phyloP scores from a whole-genome alignment of 2,329 filamentous ascomycete genomes.

The Ascosphaera acerosa region DNA sequence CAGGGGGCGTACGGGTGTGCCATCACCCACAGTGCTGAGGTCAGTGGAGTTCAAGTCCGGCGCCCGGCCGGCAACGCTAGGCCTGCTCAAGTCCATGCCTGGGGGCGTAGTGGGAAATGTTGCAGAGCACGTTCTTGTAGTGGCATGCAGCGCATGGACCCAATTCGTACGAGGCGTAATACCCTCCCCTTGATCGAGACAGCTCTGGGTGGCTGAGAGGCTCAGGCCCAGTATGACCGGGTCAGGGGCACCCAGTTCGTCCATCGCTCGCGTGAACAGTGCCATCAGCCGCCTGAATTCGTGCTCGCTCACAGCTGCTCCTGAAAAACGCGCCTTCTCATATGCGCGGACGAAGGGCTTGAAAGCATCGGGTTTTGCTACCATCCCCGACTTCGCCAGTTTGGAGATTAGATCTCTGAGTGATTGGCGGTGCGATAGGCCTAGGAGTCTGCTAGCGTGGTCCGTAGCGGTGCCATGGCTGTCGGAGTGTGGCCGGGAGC shows the following conservation, averaged over 20 bases:
- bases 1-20: no score
- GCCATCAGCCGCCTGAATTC: constrained; percentile 62
- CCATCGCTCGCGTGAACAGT: constrained; percentile 56
- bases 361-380: constrained; percentile 25
- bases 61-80: no score
- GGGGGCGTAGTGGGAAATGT: no score
- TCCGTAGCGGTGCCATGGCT: constrained; percentile 10
- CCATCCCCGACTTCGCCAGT: constrained; percentile 40
- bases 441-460: constrained; percentile 43
- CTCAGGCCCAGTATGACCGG: constrained; percentile 27
- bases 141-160: no score
- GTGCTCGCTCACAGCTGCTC: constrained; percentile 36
- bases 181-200: no score
- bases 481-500: not conserved
- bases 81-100: no score
- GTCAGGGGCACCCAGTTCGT: constrained; percentile 43
- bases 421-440: constrained; percentile 38
- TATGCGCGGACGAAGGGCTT: constrained; percentile 46
- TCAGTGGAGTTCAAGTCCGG: no score
- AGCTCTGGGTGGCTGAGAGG: no score
- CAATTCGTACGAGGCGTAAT: no score
- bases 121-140: no score
- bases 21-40: no score
- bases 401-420: constrained; percentile 56
- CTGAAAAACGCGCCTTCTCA: constrained; percentile 66